Percentiles rank a stretch among this genome's conserved stretches.
Evolutionary conservation across 176 grass and related monocot species (phyloP).

Genomic region (Panicum miliaceum): DNA sequence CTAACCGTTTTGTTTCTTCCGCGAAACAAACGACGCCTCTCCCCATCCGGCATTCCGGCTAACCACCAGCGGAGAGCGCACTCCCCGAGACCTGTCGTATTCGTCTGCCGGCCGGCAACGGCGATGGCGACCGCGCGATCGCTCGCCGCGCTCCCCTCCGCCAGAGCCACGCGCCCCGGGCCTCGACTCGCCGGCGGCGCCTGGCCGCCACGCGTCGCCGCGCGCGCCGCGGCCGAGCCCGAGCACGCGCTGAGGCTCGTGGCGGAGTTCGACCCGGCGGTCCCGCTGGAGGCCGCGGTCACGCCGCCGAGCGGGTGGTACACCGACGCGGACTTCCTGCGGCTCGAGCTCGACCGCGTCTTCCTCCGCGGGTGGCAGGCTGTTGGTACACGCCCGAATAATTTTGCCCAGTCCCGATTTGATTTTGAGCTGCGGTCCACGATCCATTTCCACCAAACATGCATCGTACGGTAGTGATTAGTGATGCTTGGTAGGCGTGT

Average conservation of each 20-base stretch:
- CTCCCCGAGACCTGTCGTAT: not conserved
- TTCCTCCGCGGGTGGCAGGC: constrained; percentile 89
- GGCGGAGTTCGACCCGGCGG: constrained; percentile 58
- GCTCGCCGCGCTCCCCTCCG: constrained; percentile 26
- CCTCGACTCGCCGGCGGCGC: not conserved
- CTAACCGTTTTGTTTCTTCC: too few species aligned
- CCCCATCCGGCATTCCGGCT: too few species aligned
- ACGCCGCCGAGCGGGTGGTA: constrained; percentile 89
- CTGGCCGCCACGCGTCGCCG: not conserved
- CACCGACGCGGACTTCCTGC: constrained; percentile 60
- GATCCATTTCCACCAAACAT: not conserved
- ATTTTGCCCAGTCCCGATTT: not conserved
- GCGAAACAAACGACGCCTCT: too few species aligned
- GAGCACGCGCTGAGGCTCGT: constrained; percentile 45
- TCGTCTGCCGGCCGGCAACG: constrained; percentile 11
- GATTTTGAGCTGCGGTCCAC: not conserved
- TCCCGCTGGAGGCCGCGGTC: constrained; percentile 60
- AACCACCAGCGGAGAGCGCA: too few species aligned
- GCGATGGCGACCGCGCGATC: constrained; percentile 60
- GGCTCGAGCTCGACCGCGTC: constrained; percentile 71
- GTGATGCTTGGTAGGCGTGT: not conserved
- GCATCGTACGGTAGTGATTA: not conserved
- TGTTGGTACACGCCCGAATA: constrained; percentile 60
- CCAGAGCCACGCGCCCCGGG: not conserved
- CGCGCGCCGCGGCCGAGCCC: not conserved